Evolutionary conservation across 257 asterid species (phyloP).

Genomic region (Rhazya stricta): DNA sequence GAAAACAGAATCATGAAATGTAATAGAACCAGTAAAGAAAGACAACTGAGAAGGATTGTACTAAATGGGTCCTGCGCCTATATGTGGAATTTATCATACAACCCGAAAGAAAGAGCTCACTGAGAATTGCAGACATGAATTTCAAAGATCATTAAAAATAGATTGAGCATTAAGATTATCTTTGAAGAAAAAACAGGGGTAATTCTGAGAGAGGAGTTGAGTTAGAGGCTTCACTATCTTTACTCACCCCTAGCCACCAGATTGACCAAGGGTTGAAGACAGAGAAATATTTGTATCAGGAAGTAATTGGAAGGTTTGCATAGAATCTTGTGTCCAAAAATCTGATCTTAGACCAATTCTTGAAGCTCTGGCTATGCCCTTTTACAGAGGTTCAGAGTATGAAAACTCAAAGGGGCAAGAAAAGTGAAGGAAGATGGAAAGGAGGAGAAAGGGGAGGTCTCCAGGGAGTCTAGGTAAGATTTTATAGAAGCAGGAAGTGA

Average conservation of each 20-base stretch:
- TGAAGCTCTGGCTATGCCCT: neutral
- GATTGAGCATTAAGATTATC: constrained; percentile 39
- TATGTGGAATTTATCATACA: constrained; percentile 93
- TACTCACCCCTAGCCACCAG: neutral
- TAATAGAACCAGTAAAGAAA: constrained; percentile 96
- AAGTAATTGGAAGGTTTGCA: too few species aligned
- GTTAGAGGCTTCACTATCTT: neutral
- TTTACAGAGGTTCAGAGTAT: neutral
- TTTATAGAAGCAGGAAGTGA: constrained; percentile 52
- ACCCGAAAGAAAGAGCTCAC: constrained; percentile 76
- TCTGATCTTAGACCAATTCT: neutral
- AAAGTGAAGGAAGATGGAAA: constrained; percentile 14
- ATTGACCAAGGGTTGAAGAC: too few species aligned
- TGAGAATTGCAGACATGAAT: constrained; percentile 93
- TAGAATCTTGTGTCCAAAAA: neutral
- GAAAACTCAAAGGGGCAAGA: neutral
- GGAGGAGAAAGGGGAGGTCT: constrained; percentile 33
- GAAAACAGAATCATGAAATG: constrained; percentile 62
- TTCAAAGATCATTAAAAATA: constrained; percentile 37
- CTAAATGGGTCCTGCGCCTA: constrained; percentile 83
- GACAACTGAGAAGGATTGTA: constrained; percentile 93
- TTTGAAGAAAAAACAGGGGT: neutral
- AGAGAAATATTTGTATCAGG: too few species aligned
- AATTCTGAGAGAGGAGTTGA: neutral
- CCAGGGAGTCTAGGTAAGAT: constrained; percentile 25